Conservation (phyloP, 2,329 filamentous ascomycete species). For the Aureobasidium namibiae region DNA sequence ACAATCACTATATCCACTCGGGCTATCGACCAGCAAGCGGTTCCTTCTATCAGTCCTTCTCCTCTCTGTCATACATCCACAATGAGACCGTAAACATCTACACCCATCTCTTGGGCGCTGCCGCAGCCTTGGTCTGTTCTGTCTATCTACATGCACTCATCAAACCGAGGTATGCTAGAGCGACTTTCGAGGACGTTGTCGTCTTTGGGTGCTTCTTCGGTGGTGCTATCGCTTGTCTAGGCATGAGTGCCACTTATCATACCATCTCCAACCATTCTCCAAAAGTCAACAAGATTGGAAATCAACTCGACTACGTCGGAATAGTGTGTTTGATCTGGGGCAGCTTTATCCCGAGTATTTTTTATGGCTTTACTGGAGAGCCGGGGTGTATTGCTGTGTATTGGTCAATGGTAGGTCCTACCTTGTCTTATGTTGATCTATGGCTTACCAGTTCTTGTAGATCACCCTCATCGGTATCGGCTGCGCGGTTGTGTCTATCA, state of each 20-base stretch:
- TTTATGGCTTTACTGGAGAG: conserved; percentile 74
- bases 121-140: conserved; percentile 47
- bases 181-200: conserved; percentile 54
- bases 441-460: conserved; percentile 34
- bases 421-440: no score
- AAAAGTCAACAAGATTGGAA: conserved; percentile 70
- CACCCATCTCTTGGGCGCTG: conserved; percentile 59
- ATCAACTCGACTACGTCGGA: conserved; percentile 89
- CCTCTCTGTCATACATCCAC: conserved; percentile 55
- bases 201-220: conserved; percentile 73
- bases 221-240: conserved; percentile 45
- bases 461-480: conserved; percentile 70
- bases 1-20: conserved; percentile 61
- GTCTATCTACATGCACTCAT: conserved; percentile 50
- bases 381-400: conserved; percentile 60
- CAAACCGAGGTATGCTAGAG: conserved; percentile 57
- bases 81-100: conserved; percentile 68
- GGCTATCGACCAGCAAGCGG: conserved; percentile 57
- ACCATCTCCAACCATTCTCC: conserved; percentile 77
- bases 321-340: conserved; percentile 90
- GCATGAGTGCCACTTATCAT: conserved; percentile 63
- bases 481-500: conserved; percentile 67
- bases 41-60: conserved; percentile 51
- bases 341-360: conserved; percentile 79
- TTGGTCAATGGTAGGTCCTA: conserved; percentile 34